phyloP scores from a whole-genome alignment of 148 eudicot genomes.

The Amaranthus cruentus region DNA sequence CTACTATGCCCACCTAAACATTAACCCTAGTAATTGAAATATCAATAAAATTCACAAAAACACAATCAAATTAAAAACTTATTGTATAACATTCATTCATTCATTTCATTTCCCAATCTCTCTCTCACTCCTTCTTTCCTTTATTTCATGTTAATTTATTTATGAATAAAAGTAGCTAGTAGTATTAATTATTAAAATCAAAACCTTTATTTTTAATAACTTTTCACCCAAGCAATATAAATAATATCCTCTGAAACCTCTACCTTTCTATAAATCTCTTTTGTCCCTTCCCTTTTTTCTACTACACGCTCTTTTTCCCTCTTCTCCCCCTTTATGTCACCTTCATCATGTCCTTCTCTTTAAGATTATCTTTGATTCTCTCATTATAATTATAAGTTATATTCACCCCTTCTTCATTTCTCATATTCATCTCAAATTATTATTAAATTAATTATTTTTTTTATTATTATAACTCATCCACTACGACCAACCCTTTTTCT shows the following conservation, averaged over 20 bases:
- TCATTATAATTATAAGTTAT: conserved; percentile 18
- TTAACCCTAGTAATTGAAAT: conserved; percentile 16
- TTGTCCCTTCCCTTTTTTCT: conserved; percentile 80
- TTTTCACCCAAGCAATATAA: conserved; percentile 65
- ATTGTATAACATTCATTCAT: conserved; percentile 32
- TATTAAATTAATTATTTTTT: too few species aligned
- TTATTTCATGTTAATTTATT: background rate
- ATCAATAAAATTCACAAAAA: conserved; percentile 3
- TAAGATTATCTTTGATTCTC: conserved; percentile 65
- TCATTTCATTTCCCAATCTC: conserved; percentile 32
- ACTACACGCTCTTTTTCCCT: conserved; percentile 5
- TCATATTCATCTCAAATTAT: background rate
- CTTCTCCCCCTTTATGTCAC: conserved; percentile 45
- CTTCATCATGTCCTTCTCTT: conserved; percentile 82
- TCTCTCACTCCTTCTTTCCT: conserved; percentile 21
- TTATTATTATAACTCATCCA: too few species aligned
- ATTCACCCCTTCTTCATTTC: conserved; percentile 13
- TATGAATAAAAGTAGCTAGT: background rate
- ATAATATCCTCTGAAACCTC: conserved; percentile 27
- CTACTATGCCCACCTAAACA: conserved; percentile 16
- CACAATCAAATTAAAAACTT: background rate
- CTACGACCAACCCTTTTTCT: too few species aligned
- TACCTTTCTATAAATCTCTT: conserved; percentile 60
- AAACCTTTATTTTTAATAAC: conserved; percentile 31
- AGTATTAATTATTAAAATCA: conserved; percentile 13